phyloP scores from a whole-genome alignment of 768 basidiomycete genomes.

The Boletellus emodensis region DNA sequence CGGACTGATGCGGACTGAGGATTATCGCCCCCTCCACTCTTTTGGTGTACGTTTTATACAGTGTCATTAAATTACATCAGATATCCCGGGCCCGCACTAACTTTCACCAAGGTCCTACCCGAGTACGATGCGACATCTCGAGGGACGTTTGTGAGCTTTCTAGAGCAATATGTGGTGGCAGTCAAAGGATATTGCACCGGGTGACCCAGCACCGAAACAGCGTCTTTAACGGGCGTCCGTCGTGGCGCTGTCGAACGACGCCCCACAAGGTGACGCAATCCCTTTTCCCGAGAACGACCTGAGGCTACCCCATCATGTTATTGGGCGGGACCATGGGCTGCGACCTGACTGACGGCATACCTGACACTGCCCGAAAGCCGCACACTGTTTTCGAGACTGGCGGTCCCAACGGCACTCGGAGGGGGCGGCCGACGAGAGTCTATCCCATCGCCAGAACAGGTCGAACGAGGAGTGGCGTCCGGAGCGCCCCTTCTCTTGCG shows the following conservation, averaged over 20 bases:
- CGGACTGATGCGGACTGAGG: conserved; percentile 17
- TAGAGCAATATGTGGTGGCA: not conserved
- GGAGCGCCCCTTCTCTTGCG: conserved; percentile 34
- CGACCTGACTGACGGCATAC: conserved; percentile 3
- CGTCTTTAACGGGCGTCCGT: not conserved
- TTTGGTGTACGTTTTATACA: conserved; percentile 9
- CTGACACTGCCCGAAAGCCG: not conserved
- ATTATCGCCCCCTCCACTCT: not conserved
- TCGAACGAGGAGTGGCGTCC: conserved; percentile 34
- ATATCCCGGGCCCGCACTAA: not conserved
- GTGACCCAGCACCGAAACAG: not conserved
- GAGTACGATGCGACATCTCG: not conserved
- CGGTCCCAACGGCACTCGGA: not conserved
- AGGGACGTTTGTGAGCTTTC: not conserved
- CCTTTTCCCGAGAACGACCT: not conserved
- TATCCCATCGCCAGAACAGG: conserved; percentile 34
- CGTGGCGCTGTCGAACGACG: not conserved
- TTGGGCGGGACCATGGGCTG: not conserved
- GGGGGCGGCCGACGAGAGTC: conserved; percentile 23
- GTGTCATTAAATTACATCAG: not conserved
- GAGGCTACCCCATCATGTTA: not conserved
- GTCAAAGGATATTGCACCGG: not conserved
- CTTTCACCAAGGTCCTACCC: not conserved
- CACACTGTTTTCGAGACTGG: not conserved
- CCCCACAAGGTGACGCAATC: not conserved